These are phyloP conservation scores for Puccinellia tenuiflora DNA, from an alignment of 176 grass and related monocot species.

Conservation along the genomic window DNA sequence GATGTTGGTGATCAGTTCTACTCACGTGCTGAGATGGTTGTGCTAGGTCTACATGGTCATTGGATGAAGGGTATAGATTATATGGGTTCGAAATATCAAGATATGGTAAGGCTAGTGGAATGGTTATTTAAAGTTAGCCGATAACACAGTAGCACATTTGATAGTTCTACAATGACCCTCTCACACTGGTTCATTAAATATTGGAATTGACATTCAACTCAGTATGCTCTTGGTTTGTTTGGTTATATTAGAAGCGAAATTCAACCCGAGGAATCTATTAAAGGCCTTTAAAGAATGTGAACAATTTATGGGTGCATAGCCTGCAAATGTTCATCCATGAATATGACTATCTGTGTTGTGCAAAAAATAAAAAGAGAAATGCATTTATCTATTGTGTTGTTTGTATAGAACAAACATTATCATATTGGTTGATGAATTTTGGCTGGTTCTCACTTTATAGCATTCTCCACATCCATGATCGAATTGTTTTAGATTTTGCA, in stretches of 20 bases:
- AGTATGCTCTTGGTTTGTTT: neutral
- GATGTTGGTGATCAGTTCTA: conserved; percentile 60
- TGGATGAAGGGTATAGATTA: conserved; percentile 84
- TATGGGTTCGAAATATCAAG: conserved; percentile 43
- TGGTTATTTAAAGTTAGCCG: neutral
- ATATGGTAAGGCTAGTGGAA: conserved; percentile 39
- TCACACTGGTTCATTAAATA: neutral
- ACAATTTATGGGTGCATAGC: neutral
- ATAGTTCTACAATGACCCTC: neutral
- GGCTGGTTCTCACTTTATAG: neutral
- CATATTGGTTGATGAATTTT: neutral
- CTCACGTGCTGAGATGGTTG: conserved; percentile 81
- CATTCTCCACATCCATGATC: neutral
- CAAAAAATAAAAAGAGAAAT: neutral
- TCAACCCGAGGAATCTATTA: neutral
- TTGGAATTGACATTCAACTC: neutral
- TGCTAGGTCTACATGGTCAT: conserved; percentile 61
- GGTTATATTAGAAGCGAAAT: neutral
- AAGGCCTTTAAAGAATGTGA: neutral
- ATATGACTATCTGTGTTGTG: neutral
- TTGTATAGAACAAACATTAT: neutral
- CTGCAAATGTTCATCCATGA: neutral
- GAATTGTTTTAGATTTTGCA: neutral
- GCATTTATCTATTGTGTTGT: neutral
- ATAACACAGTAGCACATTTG: neutral